Conservation (phyloP, 305 asterid genomes). For the Rubia balearica region DNA sequence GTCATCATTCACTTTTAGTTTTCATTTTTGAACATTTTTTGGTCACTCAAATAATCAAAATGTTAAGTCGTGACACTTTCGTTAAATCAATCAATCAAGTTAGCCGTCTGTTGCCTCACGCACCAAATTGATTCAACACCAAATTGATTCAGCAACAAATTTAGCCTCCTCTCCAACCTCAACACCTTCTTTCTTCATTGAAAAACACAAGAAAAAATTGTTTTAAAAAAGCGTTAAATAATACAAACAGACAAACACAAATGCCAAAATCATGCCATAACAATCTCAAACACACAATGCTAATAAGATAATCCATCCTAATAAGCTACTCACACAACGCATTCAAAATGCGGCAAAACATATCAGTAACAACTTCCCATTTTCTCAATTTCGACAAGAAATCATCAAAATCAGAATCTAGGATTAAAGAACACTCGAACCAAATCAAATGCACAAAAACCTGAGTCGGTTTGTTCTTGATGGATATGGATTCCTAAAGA, state of each 20-base stretch:
- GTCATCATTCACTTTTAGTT: too few species aligned
- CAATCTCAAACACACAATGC: slow-evolving; percentile 75
- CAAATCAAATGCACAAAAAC: slow-evolving; percentile 65
- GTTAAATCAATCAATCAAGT: too few species aligned
- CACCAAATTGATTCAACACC: too few species aligned
- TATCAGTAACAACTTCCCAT: slow-evolving; percentile 62
- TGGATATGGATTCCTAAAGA: slow-evolving; percentile 63
- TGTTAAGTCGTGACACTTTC: too few species aligned
- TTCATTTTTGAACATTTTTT: too few species aligned
- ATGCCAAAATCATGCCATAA: slow-evolving; percentile 63
- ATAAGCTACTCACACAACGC: slow-evolving; percentile 73
- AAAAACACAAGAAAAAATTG: too few species aligned
- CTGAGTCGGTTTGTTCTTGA: slow-evolving; percentile 92
- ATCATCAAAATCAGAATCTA: slow-evolving; percentile 84
- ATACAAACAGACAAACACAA: slow-evolving; percentile 21
- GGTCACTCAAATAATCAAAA: too few species aligned
- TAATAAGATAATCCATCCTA: slow-evolving; percentile 71
- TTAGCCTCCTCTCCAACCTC: too few species aligned
- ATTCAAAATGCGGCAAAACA: slow-evolving; percentile 78
- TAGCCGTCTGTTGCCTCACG: too few species aligned
- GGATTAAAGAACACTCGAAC: slow-evolving; percentile 68
- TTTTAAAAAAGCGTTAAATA: too few species aligned
- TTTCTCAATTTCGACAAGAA: slow-evolving; percentile 57
- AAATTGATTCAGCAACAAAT: too few species aligned
- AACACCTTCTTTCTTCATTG: too few species aligned